These are phyloP conservation scores for sweet orange (Citrus sinensis) DNA, from an alignment of 345 rosid species.

Conservation along the genomic window DVS_A1.0 CM039165.1:277501-278000, in stretches of 20 bases:
- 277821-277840: too few species aligned
- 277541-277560: not conserved
- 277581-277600: not conserved
- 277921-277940: slow-evolving; percentile 54
- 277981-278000: slow-evolving; percentile 33
- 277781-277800: not conserved
- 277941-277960: slow-evolving; percentile 43
- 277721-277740: not conserved
- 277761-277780: not conserved
- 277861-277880: too few species aligned
- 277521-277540: not conserved
- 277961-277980: slow-evolving; percentile 44
- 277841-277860: too few species aligned
- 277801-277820: too few species aligned
- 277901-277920: slow-evolving; percentile 52
- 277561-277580: not conserved
- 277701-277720: slow-evolving; percentile 71
- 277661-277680: slow-evolving; percentile 74
- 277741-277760: not conserved
- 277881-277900: slow-evolving; percentile 31
- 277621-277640: not conserved
- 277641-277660: slow-evolving; percentile 69
- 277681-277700: slow-evolving; percentile 42
- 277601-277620: not conserved
- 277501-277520: not conserved